Evolutionary conservation across 78 protist genomes (phyloP).

Genomic region (Blattamonas nauphoetae): DNA sequence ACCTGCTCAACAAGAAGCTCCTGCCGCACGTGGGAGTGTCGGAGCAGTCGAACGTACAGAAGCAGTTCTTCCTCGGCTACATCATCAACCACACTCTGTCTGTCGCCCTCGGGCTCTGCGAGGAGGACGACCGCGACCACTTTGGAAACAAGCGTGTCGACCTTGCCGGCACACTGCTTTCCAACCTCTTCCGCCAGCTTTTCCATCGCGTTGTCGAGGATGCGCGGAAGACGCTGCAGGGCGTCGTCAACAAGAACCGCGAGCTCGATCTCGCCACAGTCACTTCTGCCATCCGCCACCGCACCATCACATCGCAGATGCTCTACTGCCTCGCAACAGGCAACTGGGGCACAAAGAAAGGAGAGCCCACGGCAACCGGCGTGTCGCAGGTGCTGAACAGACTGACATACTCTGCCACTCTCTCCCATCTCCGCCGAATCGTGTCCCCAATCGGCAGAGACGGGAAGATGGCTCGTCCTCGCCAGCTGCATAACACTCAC

Average conservation of each 20-base stretch:
- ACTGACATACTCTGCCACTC: constrained; percentile 82
- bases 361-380: neutral
- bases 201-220: constrained; percentile 54
- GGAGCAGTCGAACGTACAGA: constrained; percentile 65
- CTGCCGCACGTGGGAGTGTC: constrained; percentile 87
- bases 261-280: constrained; percentile 32
- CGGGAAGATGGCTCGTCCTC: constrained; percentile 71
- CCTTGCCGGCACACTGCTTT: constrained; percentile 88
- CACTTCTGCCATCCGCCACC: constrained; percentile 23
- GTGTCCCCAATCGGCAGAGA: constrained; percentile 89
- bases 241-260: constrained; percentile 22
- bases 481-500: constrained; percentile 95
- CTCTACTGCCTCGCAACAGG: constrained; percentile 93
- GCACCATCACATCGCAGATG: constrained; percentile 74
- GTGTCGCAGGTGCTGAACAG: constrained; percentile 92
- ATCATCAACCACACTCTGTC: constrained; percentile 38
- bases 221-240: constrained; percentile 7
- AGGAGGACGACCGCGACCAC: constrained; percentile 94
- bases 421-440: constrained; percentile 90
- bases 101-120: constrained; percentile 18
- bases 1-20: constrained; percentile 67
- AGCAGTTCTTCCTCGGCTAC: constrained; percentile 93
- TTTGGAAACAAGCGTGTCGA: constrained; percentile 97
- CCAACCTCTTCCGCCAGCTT: constrained; percentile 62
- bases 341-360: constrained; percentile 72